phyloP scores from a whole-genome alignment of 2,329 filamentous ascomycete genomes.

The Beauveria rudraprayagi region DNA sequence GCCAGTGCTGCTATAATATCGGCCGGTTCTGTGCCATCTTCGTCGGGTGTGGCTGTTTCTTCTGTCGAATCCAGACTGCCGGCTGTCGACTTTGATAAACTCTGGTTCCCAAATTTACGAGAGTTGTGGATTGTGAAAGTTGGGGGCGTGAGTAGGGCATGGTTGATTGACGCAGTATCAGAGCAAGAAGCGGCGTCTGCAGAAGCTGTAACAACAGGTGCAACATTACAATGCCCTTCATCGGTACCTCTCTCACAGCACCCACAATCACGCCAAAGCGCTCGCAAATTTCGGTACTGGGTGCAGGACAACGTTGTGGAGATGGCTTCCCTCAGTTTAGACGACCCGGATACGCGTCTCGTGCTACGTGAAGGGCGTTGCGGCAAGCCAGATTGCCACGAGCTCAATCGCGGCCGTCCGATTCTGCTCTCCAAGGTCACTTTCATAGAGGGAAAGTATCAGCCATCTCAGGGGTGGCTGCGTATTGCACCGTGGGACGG shows the following conservation, averaged over 20 bases:
- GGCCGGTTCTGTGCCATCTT: constrained; percentile 15
- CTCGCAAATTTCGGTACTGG: constrained; percentile 32
- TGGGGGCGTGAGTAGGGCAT: constrained; percentile 28
- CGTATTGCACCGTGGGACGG: constrained; percentile 24
- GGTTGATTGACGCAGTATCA: constrained; percentile 27
- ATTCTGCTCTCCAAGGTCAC: constrained; percentile 31
- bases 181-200: constrained; percentile 16
- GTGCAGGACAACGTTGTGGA: constrained; percentile 30
- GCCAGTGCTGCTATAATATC: constrained; percentile 19
- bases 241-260: neutral
- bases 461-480: constrained; percentile 21
- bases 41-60: neutral
- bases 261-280: constrained; percentile 23
- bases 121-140: constrained; percentile 33
- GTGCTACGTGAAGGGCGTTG: constrained; percentile 29
- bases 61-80: neutral
- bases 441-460: constrained; percentile 28
- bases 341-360: constrained; percentile 26
- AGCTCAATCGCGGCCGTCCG: constrained; percentile 27
- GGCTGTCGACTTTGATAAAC: constrained; percentile 27
- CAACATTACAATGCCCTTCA: neutral
- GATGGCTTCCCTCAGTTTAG: constrained; percentile 27
- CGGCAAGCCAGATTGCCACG: constrained; percentile 26
- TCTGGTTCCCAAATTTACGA: constrained; percentile 31
- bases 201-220: neutral